These are phyloP conservation scores for Verticillium isaacii DNA, from an alignment of 2,329 filamentous ascomycete genomes.

Conservation along the genomic window DNA sequence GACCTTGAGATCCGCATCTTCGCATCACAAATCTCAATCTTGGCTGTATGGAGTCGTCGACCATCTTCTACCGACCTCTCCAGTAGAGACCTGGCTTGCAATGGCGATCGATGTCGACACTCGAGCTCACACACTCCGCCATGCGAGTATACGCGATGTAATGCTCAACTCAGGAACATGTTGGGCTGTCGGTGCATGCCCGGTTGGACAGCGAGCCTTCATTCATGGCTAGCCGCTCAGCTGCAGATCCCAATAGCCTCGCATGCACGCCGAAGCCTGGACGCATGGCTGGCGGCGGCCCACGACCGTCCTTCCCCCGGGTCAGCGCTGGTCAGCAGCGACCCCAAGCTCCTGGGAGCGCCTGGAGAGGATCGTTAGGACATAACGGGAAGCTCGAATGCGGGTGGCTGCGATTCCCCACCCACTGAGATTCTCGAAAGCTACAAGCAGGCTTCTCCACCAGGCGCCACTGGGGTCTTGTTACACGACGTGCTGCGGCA, in stretches of 20 bases:
- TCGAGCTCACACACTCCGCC: too few relatives aligned
- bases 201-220: not conserved
- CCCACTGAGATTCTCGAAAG: not conserved
- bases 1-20: too few relatives aligned
- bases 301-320: not conserved
- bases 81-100: too few relatives aligned
- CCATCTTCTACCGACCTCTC: too few relatives aligned
- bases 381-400: not conserved
- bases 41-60: too few relatives aligned
- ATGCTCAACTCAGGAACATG: not conserved
- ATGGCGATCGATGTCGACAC: too few relatives aligned
- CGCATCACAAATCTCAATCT: too few relatives aligned
- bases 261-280: constrained; percentile 3
- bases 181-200: not conserved
- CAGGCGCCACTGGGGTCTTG: too few relatives aligned
- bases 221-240: not conserved
- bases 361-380: not conserved
- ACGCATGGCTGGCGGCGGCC: constrained; percentile 4
- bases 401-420: not conserved
- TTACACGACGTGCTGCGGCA: not conserved
- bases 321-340: not conserved
- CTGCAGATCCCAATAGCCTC: not conserved
- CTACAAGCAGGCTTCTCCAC: too few relatives aligned
- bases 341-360: not conserved
- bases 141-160: too few relatives aligned